Evolutionary conservation across 2,329 filamentous ascomycete species (phyloP).

Genomic region (Pseudopithomyces chartarum): DNA sequence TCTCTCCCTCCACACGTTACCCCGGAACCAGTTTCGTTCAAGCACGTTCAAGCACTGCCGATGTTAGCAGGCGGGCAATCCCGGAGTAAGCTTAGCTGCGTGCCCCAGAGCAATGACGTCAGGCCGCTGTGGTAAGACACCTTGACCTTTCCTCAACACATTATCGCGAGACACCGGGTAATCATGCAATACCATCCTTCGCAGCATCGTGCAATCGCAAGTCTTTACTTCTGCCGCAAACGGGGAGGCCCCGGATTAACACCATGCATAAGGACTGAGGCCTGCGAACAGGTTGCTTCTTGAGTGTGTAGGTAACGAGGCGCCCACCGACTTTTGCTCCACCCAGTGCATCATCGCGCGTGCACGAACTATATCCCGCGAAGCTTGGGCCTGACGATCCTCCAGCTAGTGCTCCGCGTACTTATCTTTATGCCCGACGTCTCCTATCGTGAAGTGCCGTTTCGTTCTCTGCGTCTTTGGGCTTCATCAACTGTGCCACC

Average conservation of each 20-base stretch:
- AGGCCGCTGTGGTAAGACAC: neutral
- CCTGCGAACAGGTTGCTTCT: neutral
- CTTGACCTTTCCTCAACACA: neutral
- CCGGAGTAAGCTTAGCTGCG: neutral
- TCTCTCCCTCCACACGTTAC: neutral
- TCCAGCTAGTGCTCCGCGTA: neutral
- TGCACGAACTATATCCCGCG: neutral
- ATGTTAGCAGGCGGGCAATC: neutral
- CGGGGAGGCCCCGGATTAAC: neutral
- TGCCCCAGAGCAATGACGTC: conserved; percentile 1
- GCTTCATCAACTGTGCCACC: too few relatives aligned
- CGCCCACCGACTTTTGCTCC: conserved; percentile 7
- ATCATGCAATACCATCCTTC: neutral
- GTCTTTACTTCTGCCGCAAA: neutral
- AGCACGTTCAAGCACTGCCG: conserved; percentile 1
- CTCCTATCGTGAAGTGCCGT: neutral
- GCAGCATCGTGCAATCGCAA: neutral
- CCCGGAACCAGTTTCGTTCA: neutral
- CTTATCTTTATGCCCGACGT: neutral
- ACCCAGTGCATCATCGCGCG: conserved; percentile 6
- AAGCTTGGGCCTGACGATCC: neutral
- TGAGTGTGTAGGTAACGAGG: neutral
- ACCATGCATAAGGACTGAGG: neutral
- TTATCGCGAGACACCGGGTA: conserved; percentile 1
- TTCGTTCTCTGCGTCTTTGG: neutral